Evolutionary conservation across 2,329 filamentous ascomycete species (phyloP), one percentile per base, ranked within the genome.

Genomic region (Diaporthe caulivora): DNA sequence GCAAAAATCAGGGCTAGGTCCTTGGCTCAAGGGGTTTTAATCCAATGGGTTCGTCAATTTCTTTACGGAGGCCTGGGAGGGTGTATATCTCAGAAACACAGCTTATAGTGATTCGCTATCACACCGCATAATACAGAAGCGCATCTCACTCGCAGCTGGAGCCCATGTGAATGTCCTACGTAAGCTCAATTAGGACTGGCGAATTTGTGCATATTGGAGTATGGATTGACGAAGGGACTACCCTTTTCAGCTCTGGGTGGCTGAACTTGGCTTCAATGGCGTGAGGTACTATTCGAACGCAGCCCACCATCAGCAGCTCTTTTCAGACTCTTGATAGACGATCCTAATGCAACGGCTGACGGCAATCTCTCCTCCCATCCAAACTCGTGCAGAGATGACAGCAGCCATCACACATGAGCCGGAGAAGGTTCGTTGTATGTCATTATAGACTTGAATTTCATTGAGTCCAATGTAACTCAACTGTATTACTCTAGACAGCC

Each of bases 241-340:
- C 40, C 40, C 47, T n/a, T 49, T 64, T 6, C 18, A 24, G 58
- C 18, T 26, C 3, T 47, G 10, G 6, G 21, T 24, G 29, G 24
- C 58, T 64, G 42, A 49, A 64, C 26, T 64, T 34, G 26, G 58
- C 42, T 64, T 18, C 2, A 24, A 24, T 49, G 58, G 40, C 58
- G 40, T 8, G 40, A 47, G 40, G 21, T 31, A n/a, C 26, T 21
- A 64, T 31, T 64, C 31, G 40, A 10, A 64, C 5, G 40, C 29
- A 18, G 9, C 40, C 40, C 58, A 49, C 58, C 58, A 31, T 49
- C 42, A 49, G 40, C 17, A 5, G 9, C 40, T 26, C 1, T 64
- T 2, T 64, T 49, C 15, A 26, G 58, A 2, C 18, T n/a, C 11
- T 31, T 31, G 26, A 47, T 18, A 64, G 58, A 9, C 58, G 58